These are phyloP conservation scores for Camelina sativa DNA, from an alignment of 345 rosid genomes.

Conservation along the genomic window DNA sequence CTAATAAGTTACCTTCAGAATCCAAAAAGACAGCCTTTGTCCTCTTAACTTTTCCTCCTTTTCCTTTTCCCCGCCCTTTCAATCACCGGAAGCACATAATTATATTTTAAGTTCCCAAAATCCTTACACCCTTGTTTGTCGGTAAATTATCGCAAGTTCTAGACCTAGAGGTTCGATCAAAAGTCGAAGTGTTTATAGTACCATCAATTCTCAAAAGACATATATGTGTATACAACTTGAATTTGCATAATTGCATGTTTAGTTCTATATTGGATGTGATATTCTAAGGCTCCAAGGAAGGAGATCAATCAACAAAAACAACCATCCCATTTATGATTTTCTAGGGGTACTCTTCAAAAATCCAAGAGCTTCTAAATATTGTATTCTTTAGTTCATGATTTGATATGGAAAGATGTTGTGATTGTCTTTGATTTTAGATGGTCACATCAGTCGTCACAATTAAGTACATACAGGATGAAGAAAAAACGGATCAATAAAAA, in stretches of 20 bases:
- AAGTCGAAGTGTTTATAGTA: not conserved
- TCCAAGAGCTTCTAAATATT: not conserved
- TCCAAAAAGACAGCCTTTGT: conserved; percentile 38
- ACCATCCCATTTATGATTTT: not conserved
- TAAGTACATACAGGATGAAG: not conserved
- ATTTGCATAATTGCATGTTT: not conserved
- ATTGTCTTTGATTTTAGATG: not conserved
- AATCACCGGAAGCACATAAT: not conserved
- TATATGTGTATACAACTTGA: not conserved
- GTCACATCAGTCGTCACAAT: not conserved
- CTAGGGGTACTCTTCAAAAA: not conserved
- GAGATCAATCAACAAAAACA: not conserved
- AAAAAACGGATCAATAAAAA: not conserved
- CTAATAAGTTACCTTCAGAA: conserved; percentile 35
- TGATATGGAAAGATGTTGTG: not conserved
- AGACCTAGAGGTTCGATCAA: not conserved
- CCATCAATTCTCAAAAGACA: not conserved
- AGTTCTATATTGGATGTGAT: not conserved
- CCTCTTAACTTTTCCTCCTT: conserved; percentile 8
- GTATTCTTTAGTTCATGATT: not conserved
- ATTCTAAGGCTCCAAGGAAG: not conserved
- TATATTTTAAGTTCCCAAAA: conserved; percentile 9
- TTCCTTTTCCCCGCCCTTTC: not conserved
- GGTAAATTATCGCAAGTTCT: not conserved
- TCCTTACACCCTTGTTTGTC: not conserved